Evolutionary conservation across 1,284 basidiomycete species (phyloP), one percentile per base, ranked within the genome.

Genomic region (Cerrena zonata): DNA sequence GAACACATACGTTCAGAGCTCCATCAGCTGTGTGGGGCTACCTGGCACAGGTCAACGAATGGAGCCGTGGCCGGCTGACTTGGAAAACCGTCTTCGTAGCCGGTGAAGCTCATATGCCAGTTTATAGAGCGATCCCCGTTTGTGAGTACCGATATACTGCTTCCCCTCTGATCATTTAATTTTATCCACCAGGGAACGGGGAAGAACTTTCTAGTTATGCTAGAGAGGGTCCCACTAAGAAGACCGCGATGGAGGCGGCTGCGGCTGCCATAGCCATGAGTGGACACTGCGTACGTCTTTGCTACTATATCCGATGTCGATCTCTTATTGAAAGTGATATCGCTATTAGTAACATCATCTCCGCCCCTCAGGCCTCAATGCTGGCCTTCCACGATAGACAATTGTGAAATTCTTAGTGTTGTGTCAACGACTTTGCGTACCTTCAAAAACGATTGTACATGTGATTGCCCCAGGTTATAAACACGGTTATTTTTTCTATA

Each of bases 41-140:
- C 39, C 38, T 63, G 4, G 56, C 63, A 0, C 63, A 65, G 44
- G 12, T 65, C 2, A 61, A 65, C 38, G 54, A 65, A 24, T 64
- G 63, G 63, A 51, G 27, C 11, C 42, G 25, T 10, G 42, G 42
- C 1, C 4, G 30, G 3, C 47, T 63, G 0, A 47, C 41, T 4
- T 64, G 63, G 63, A 26, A 50, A 2, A 42, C 45, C 5, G 49
- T 46, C 1, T 51, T 60, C 0, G 45, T 56, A 0, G 60, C 56
- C 0, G 62, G 62, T 0, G 1, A 26, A 2, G 59, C 58, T 13
- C 63, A 64, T 37, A 26, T 58, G 2, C 63, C 63, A 0, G 21
- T 50, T 0, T 64, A 59, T 45, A 44, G 52, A 15, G 56, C 55
- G 5, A 51, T 42, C 34, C 56, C 56, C 10, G 30, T 54, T 13